Percentiles rank a stretch among this genome's conserved stretches.
These are phyloP conservation scores for Coemansia biformis DNA, from an alignment of 192 early-diverging fungal genomes.

Conservation along the genomic window DNA sequence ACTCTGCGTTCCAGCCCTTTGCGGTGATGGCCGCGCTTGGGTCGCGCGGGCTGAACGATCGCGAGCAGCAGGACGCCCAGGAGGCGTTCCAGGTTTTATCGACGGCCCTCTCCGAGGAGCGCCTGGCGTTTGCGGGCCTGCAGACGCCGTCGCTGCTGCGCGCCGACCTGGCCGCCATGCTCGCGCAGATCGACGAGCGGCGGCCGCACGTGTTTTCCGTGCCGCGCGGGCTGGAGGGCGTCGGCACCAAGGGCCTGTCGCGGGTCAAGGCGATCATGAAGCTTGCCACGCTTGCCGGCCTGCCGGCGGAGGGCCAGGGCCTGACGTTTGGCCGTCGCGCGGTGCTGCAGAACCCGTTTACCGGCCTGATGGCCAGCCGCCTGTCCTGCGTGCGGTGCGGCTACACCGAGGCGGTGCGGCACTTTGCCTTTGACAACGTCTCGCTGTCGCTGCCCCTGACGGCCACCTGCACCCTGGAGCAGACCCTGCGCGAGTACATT, in stretches of 20 bases:
- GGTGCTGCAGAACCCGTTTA: constrained; percentile 58
- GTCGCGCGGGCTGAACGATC: constrained; percentile 56
- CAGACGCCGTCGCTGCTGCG: constrained; percentile 43
- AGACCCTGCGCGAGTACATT: constrained; percentile 36
- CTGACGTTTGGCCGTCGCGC: constrained; percentile 48
- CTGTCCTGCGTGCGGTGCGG: constrained; percentile 76
- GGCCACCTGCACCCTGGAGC: constrained; percentile 35
- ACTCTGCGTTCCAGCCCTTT: constrained; percentile 56
- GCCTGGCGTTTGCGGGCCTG: constrained; percentile 21
- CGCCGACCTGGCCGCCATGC: constrained; percentile 19
- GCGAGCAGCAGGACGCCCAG: constrained; percentile 84
- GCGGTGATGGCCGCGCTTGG: constrained; percentile 60
- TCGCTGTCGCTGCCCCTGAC: constrained; percentile 62
- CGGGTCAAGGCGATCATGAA: constrained; percentile 46
- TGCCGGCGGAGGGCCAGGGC: constrained; percentile 34
- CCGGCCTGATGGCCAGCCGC: constrained; percentile 67
- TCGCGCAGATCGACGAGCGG: constrained; percentile 14
- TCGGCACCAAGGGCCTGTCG: constrained; percentile 39
- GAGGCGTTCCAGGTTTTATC: constrained; percentile 81
- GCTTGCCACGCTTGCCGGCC: constrained; percentile 26
- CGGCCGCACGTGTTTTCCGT: constrained; percentile 28
- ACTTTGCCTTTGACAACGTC: constrained; percentile 77
- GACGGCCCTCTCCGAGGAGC: constrained; percentile 62
- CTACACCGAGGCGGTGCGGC: constrained; percentile 70
- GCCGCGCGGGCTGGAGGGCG: constrained; percentile 41